These are phyloP conservation scores for Trapa bicornis DNA, from an alignment of 345 rosid genomes.

Conservation along the genomic window DNA sequence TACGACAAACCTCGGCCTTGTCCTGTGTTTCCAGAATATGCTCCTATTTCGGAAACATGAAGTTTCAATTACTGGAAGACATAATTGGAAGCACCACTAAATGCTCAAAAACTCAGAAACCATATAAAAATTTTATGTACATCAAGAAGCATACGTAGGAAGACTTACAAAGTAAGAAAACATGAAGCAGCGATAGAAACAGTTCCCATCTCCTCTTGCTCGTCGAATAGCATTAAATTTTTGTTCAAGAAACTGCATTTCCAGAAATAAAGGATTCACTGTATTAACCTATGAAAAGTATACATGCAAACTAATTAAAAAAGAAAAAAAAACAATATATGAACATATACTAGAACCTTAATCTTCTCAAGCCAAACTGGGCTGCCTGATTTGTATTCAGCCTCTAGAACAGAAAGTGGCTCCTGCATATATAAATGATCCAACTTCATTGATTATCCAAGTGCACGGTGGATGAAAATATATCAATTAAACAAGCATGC, in stretches of 20 bases:
- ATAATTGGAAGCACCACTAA: not conserved
- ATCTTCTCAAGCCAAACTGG: constrained; percentile 85
- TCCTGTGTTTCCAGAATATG: constrained; percentile 77
- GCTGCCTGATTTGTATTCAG: constrained; percentile 80
- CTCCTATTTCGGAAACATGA: constrained; percentile 32
- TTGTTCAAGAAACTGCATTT: constrained; percentile 49
- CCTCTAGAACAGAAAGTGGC: constrained; percentile 68
- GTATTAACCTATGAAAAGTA: not conserved
- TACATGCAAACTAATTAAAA: not conserved
- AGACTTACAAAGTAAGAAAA: constrained; percentile 79
- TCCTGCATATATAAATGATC: constrained; percentile 38
- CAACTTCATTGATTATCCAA: not conserved
- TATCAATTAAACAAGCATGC: not conserved
- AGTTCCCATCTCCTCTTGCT: constrained; percentile 96
- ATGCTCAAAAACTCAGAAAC: not conserved
- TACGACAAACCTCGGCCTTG: constrained; percentile 64
- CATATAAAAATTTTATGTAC: not conserved
- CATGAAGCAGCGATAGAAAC: constrained; percentile 96
- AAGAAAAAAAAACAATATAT: not conserved
- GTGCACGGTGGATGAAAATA: not conserved
- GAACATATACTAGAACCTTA: constrained; percentile 34
- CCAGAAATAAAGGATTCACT: constrained; percentile 1
- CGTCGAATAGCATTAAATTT: constrained; percentile 71
- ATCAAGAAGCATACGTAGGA: not conserved
- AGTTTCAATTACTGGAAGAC: not conserved